Percentiles rank a stretch among this genome's conserved stretches.
phyloP scores from a whole-genome alignment of 208 protist genomes.

The Trypanosomatidae sp. region DNA sequence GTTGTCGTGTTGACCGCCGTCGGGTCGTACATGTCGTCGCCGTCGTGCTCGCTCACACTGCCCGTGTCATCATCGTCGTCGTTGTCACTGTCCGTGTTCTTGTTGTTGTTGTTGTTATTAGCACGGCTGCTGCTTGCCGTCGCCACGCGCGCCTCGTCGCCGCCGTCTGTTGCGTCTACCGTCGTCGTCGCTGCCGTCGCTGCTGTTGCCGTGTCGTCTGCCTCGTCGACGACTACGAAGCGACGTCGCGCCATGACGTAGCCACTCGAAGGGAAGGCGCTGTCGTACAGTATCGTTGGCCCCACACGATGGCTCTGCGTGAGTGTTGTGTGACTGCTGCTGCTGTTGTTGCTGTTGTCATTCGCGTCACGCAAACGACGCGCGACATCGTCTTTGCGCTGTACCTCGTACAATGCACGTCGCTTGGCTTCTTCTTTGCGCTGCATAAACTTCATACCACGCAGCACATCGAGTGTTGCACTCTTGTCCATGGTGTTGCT shows the following conservation, averaged over 20 bases:
- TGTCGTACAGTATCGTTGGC: conserved; percentile 43
- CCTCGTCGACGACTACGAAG: no score
- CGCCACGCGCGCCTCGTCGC: no score
- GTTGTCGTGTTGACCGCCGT: no score
- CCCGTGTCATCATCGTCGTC: no score
- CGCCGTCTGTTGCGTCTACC: no score
- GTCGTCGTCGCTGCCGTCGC: no score
- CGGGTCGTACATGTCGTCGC: no score
- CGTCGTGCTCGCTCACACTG: no score
- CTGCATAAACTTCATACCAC: conserved; percentile 89
- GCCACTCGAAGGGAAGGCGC: conserved; percentile 15
- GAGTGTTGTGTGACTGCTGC: no score
- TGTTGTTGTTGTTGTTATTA: not conserved
- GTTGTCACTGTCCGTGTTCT: not conserved
- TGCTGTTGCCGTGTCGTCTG: no score
- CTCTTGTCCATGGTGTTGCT: conserved; percentile 41
- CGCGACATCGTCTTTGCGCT: conserved; percentile 41
- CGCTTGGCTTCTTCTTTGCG: conserved; percentile 80
- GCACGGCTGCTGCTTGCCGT: no score
- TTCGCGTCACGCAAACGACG: conserved; percentile 9
- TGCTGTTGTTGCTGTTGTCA: not conserved
- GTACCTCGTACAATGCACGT: conserved; percentile 47
- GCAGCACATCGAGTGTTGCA: conserved; percentile 71
- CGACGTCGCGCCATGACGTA: conserved; percentile 29
- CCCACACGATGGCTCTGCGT: no score